Evolutionary conservation across 164 flowering plant genomes (phyloP).

Genomic region (Chimonanthus praecox): DNA sequence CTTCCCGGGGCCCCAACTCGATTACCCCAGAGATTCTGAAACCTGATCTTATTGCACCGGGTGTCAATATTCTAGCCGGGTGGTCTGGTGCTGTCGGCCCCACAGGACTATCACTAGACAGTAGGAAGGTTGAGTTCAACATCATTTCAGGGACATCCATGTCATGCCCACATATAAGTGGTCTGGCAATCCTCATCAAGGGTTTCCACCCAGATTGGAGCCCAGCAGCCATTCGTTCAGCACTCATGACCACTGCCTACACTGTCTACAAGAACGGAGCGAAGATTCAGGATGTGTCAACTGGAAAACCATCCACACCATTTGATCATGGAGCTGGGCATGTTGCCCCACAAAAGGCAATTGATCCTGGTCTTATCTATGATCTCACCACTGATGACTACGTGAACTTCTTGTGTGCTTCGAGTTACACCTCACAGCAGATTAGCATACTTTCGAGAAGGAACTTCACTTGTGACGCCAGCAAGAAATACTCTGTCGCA

Average conservation of each 20-base stretch:
- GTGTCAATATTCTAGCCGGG: slow-evolving; percentile 80
- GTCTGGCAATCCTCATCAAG: slow-evolving; percentile 64
- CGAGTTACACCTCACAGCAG: slow-evolving; percentile 40
- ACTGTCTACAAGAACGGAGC: slow-evolving; percentile 42
- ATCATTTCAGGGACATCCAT: slow-evolving; percentile 87
- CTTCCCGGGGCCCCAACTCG: slow-evolving; percentile 73
- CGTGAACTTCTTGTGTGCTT: slow-evolving; percentile 66
- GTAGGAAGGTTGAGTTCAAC: slow-evolving; percentile 54
- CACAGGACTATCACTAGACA: slow-evolving; percentile 45
- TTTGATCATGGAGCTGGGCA: slow-evolving; percentile 85
- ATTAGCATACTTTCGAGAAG: slow-evolving; percentile 33
- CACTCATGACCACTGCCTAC: slow-evolving; percentile 87
- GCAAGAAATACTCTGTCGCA: slow-evolving; percentile 35
- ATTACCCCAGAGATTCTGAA: slow-evolving; percentile 63
- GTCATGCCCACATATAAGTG: slow-evolving; percentile 89
- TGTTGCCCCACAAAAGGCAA: slow-evolving; percentile 64
- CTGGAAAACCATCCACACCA: slow-evolving; percentile 60
- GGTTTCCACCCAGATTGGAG: slow-evolving; percentile 83
- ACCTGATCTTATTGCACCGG: slow-evolving; percentile 88
- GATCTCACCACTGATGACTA: slow-evolving; percentile 58
- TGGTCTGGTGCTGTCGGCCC: slow-evolving; percentile 71
- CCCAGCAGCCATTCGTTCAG: slow-evolving; percentile 72
- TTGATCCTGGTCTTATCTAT: slow-evolving; percentile 87
- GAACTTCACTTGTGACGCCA: slow-evolving; percentile 35
- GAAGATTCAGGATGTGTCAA: slow-evolving; percentile 42